phyloP scores from a whole-genome alignment of 352 stramenopile genomes.

The Pythium volutum region DNA sequence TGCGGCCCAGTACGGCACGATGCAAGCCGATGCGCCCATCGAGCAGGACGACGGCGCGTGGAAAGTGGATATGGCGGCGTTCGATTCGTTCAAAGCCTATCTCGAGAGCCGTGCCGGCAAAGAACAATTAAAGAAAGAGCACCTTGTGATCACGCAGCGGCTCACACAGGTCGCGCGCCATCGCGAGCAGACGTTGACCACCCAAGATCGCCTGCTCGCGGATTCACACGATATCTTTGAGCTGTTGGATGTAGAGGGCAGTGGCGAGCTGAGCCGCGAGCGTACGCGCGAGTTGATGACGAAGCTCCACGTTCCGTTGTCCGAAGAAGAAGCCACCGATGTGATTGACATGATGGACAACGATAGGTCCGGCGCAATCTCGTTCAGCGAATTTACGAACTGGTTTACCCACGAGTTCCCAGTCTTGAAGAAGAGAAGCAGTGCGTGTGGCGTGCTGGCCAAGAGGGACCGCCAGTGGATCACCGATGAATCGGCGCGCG shows the following conservation, averaged over 20 bases:
- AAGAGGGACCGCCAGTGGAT: slow-evolving; percentile 63
- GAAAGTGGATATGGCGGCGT: slow-evolving; percentile 53
- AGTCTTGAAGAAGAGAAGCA: slow-evolving; percentile 43
- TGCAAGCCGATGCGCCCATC: slow-evolving; percentile 1
- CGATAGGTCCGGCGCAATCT: slow-evolving; percentile 62
- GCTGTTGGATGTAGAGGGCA: slow-evolving; percentile 50
- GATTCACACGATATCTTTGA: slow-evolving; percentile 70
- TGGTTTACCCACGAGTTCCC: slow-evolving; percentile 69
- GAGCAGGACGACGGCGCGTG: slow-evolving; percentile 18
- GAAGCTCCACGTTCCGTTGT: slow-evolving; percentile 57
- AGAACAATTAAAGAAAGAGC: slow-evolving; percentile 50
- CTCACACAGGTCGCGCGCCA: slow-evolving; percentile 40
- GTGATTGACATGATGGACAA: slow-evolving; percentile 83
- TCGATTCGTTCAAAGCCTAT: slow-evolving; percentile 55
- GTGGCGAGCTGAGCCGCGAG: slow-evolving; percentile 48
- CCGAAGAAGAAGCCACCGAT: slow-evolving; percentile 46
- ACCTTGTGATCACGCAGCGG: slow-evolving; percentile 36
- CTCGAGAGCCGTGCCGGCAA: slow-evolving; percentile 44
- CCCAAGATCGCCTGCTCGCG: slow-evolving; percentile 44
- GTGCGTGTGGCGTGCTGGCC: slow-evolving; percentile 53
- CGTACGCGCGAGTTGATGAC: slow-evolving; percentile 45
- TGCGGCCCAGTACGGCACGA: slow-evolving; percentile 37
- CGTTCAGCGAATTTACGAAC: slow-evolving; percentile 56
- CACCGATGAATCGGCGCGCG: slow-evolving; percentile 48
- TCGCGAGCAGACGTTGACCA: slow-evolving; percentile 30